Percentiles rank a stretch among this genome's conserved stretches.
Evolutionary conservation across 371 early-diverging fungal species (phyloP).

Genomic region (Neoconidiobolus thromboides): DNA sequence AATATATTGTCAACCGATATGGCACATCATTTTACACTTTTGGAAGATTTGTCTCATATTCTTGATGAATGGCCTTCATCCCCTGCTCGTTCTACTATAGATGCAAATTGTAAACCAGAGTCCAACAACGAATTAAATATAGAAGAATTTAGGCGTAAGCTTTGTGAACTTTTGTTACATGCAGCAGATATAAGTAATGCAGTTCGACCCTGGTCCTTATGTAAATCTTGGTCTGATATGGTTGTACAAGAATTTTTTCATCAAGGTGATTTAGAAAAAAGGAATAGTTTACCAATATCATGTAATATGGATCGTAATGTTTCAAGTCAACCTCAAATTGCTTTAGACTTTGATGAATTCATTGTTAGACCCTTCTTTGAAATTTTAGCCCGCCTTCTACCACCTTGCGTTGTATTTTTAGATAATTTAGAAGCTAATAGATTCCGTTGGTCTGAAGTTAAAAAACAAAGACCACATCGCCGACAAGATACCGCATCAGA

Average conservation of each 20-base stretch:
- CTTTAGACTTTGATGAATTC: conserved; percentile 63
- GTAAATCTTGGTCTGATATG: conserved; percentile 66
- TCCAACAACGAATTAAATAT: not conserved
- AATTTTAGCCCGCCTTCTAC: conserved; percentile 49
- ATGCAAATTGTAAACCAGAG: no score
- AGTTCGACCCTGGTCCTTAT: conserved; percentile 61
- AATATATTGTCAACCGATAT: conserved; percentile 73
- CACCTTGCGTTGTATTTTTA: conserved; percentile 10
- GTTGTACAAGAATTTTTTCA: conserved; percentile 68
- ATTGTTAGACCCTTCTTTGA: conserved; percentile 74
- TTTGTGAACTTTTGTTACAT: conserved; percentile 54
- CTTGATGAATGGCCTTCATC: not conserved
- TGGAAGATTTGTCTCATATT: conserved; percentile 26
- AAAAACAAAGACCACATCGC: not conserved
- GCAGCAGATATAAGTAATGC: conserved; percentile 82
- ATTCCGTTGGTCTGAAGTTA: not conserved
- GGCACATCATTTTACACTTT: conserved; percentile 64
- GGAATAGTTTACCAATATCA: conserved; percentile 47
- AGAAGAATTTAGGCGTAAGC: conserved; percentile 25
- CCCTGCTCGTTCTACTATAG: not conserved
- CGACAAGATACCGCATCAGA: not conserved
- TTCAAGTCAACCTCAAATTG: conserved; percentile 51
- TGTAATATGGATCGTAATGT: conserved; percentile 71
- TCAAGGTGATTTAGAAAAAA: conserved; percentile 68
- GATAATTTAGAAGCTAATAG: conserved; percentile 1